phyloP scores from a whole-genome alignment of 176 grass and related monocot species.

The Carex cristatella region DNA sequence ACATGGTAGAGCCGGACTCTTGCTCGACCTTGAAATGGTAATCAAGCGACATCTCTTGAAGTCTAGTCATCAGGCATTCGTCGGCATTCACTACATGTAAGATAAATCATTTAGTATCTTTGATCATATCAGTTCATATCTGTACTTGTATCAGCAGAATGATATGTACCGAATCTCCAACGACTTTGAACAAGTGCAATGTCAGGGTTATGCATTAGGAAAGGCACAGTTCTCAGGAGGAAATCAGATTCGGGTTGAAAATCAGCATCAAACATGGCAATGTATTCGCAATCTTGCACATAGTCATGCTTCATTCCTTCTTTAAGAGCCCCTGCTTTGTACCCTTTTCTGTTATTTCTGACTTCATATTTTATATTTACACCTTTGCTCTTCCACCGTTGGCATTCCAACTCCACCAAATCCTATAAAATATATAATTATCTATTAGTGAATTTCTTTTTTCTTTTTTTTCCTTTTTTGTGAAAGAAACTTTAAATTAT shows the following conservation, averaged over 20 bases:
- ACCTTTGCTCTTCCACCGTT: slow-evolving; percentile 54
- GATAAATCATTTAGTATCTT: neutral
- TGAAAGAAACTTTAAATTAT: neutral
- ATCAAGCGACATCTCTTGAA: slow-evolving; percentile 92
- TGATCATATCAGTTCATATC: neutral
- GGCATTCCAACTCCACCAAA: slow-evolving; percentile 65
- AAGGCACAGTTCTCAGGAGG: slow-evolving; percentile 58
- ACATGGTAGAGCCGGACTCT: slow-evolving; percentile 62
- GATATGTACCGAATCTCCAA: slow-evolving; percentile 73
- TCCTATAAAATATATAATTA: slow-evolving; percentile 34
- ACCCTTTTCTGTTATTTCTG: slow-evolving; percentile 69
- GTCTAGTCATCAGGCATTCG: slow-evolving; percentile 77
- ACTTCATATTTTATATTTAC: slow-evolving; percentile 85
- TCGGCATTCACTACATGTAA: slow-evolving; percentile 59
- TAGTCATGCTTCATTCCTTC: slow-evolving; percentile 75
- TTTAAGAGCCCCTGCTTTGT: slow-evolving; percentile 89
- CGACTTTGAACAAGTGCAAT: slow-evolving; percentile 81
- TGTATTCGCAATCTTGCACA: slow-evolving; percentile 61
- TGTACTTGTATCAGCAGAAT: neutral
- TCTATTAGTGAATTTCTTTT: neutral
- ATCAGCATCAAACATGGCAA: slow-evolving; percentile 94
- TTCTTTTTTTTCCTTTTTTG: neutral
- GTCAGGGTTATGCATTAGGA: slow-evolving; percentile 67
- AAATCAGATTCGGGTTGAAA: slow-evolving; percentile 77
- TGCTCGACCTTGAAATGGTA: slow-evolving; percentile 99